Evolutionary conservation across 176 grass and related monocot genomes (phyloP).

Genomic region (Avena atlantica): DNA sequence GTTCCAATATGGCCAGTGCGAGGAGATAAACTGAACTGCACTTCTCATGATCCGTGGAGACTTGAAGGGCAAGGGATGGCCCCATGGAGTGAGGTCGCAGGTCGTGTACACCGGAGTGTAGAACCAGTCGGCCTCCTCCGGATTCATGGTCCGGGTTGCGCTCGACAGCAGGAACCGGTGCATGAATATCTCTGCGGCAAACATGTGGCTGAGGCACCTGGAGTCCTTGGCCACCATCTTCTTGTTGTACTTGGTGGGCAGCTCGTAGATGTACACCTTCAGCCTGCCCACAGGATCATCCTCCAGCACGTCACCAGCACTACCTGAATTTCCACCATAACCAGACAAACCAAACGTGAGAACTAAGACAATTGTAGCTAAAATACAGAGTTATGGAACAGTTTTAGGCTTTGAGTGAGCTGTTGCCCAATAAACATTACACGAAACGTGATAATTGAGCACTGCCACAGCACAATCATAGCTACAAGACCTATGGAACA

Average conservation of each 20-base stretch:
- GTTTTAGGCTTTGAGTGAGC: too few relatives aligned
- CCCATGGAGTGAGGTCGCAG: constrained; percentile 66
- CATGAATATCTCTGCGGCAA: constrained; percentile 82
- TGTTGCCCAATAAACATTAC: too few relatives aligned
- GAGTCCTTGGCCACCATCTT: constrained; percentile 74
- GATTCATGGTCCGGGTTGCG: constrained; percentile 58
- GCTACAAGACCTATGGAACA: neutral
- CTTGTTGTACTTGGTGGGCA: constrained; percentile 77
- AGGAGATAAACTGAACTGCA: constrained; percentile 62
- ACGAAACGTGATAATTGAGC: neutral
- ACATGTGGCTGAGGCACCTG: constrained; percentile 78
- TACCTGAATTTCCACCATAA: constrained; percentile 44
- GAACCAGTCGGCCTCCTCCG: constrained; percentile 82
- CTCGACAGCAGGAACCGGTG: constrained; percentile 69
- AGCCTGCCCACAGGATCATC: constrained; percentile 79
- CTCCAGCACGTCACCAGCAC: constrained; percentile 73
- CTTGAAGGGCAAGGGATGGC: constrained; percentile 76
- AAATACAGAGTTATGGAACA: too few relatives aligned
- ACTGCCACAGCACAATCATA: neutral
- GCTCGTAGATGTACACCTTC: constrained; percentile 72
- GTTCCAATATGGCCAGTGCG: constrained; percentile 75
- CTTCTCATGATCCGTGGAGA: constrained; percentile 79
- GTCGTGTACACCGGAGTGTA: constrained; percentile 74
- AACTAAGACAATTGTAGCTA: neutral
- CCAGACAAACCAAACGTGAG: neutral